Evolutionary conservation across 805 yeast species (phyloP).

Genomic region (Candida sonorensis): DNA sequence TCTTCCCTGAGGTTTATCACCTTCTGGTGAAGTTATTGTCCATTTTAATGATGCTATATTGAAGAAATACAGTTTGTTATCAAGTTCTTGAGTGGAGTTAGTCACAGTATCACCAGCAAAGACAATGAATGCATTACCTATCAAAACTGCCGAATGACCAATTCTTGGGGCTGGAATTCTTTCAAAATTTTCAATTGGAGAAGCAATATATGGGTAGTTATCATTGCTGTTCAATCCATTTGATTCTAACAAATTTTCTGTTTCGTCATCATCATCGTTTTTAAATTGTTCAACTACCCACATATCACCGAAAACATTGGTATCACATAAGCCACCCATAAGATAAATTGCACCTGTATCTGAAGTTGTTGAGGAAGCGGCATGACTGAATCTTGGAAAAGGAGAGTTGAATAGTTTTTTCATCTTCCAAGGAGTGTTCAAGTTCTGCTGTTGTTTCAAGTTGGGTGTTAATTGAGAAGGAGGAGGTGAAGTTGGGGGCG

Average conservation of each 20-base stretch:
- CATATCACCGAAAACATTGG: constrained; percentile 89
- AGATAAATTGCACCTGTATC: constrained; percentile 77
- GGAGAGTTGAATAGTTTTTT: constrained; percentile 68
- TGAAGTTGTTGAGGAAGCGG: constrained; percentile 68
- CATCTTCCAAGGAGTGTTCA: constrained; percentile 56
- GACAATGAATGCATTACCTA: constrained; percentile 91
- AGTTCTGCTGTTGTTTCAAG: no score
- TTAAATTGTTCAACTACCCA: constrained; percentile 70
- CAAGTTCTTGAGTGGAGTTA: constrained; percentile 69
- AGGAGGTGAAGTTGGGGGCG: no score
- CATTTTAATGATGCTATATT: constrained; percentile 71
- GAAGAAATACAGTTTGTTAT: constrained; percentile 83
- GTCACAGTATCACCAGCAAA: constrained; percentile 96
- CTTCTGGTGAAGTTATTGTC: constrained; percentile 71
- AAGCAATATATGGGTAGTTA: constrained; percentile 32
- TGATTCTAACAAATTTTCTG: no score
- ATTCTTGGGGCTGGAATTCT: constrained; percentile 93
- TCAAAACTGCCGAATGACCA: constrained; percentile 86
- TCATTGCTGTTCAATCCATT: no score
- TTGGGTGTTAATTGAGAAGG: no score
- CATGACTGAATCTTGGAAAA: constrained; percentile 92
- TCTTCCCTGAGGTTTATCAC: constrained; percentile 80
- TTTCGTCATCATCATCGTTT: constrained; percentile 5
- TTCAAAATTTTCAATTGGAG: constrained; percentile 62
- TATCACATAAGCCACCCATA: constrained; percentile 94